These are phyloP conservation scores for Daldinia sp. DNA, from an alignment of 2,329 filamentous ascomycete genomes.

Conservation along the genomic window DNA sequence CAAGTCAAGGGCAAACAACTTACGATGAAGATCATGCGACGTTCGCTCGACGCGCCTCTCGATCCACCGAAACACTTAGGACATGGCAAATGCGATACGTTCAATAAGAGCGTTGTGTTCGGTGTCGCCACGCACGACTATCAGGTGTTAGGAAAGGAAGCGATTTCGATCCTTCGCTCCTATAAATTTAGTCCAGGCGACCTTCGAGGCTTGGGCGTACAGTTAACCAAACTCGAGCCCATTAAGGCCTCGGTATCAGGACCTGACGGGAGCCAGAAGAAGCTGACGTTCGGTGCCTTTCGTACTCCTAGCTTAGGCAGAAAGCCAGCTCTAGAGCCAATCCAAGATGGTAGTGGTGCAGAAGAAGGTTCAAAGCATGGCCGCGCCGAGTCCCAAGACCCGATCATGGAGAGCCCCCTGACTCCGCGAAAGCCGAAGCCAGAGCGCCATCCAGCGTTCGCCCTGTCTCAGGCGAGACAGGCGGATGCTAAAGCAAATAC, in stretches of 20 bases:
- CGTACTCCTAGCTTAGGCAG: conserved; percentile 56
- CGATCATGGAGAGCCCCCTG: conserved; percentile 66
- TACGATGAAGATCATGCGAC: conserved; percentile 94
- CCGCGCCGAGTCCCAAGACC: conserved; percentile 57
- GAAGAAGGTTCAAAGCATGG: conserved; percentile 49
- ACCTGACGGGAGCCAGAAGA: conserved; percentile 81
- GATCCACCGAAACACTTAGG: conserved; percentile 94
- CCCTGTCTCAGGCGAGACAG: conserved; percentile 63
- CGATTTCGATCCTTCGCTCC: conserved; percentile 83
- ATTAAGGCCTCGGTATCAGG: conserved; percentile 71
- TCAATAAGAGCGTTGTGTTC: conserved; percentile 87
- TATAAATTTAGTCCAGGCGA: conserved; percentile 91
- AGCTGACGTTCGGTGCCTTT: conserved; percentile 76
- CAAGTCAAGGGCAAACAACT: conserved; percentile 88
- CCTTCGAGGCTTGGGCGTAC: conserved; percentile 89
- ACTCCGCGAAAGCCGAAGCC: conserved; percentile 65
- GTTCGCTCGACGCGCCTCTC: conserved; percentile 85
- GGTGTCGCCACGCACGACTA: conserved; percentile 85
- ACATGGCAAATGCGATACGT: conserved; percentile 93
- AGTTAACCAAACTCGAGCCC: conserved; percentile 91
- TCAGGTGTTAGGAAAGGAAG: conserved; percentile 80
- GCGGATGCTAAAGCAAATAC: conserved; percentile 69
- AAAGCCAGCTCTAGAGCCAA: conserved; percentile 55
- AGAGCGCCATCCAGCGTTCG: conserved; percentile 64
- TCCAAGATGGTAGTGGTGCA: conserved; percentile 62